Evolutionary conservation across 306 rosid species (phyloP).

Genomic region (Castanea mollissima): DNA sequence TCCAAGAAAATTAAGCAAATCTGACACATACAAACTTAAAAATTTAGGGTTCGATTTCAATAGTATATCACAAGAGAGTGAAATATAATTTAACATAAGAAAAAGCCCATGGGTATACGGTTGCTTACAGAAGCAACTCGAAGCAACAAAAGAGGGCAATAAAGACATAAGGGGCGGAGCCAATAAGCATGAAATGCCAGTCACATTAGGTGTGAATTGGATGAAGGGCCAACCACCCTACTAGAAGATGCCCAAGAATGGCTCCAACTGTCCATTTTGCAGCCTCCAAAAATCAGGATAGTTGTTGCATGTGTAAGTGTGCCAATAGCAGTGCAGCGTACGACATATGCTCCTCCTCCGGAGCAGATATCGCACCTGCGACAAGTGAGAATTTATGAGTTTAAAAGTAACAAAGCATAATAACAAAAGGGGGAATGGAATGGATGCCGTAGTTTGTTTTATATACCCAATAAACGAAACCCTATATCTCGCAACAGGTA

Average conservation of each 20-base stretch:
- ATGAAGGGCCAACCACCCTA: conserved; percentile 88
- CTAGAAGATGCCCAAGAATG: conserved; percentile 95
- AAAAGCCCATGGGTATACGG: conserved; percentile 77
- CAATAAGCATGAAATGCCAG: conserved; percentile 93
- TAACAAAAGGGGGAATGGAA: conserved; percentile 22
- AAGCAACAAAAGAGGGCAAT: conserved; percentile 92
- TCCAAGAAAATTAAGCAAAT: conserved; percentile 23
- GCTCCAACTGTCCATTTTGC: conserved; percentile 99
- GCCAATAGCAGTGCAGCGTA: conserved; percentile 99
- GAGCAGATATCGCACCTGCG: conserved; percentile 99
- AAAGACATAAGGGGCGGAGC: conserved; percentile 88
- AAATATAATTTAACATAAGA: conserved; percentile 35
- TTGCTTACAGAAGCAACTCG: conserved; percentile 99
- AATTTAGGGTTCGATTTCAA: conserved; percentile 26
- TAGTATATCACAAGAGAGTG: conserved; percentile 4
- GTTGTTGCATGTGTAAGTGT: conserved; percentile 92
- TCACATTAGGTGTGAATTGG: conserved; percentile 95
- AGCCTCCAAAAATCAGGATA: conserved; percentile 96
- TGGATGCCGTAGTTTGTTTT: conserved; percentile 34
- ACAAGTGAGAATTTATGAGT: conserved; percentile 90
- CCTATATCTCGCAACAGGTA: conserved; percentile 17
- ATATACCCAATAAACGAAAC: conserved; percentile 20
- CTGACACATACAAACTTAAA: conserved; percentile 13
- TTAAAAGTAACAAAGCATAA: conserved; percentile 45
- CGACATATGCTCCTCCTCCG: conserved; percentile 99